These are phyloP conservation scores for Vickermania spadyakhi DNA, from an alignment of 208 protist genomes.

Conservation along the genomic window DNA sequence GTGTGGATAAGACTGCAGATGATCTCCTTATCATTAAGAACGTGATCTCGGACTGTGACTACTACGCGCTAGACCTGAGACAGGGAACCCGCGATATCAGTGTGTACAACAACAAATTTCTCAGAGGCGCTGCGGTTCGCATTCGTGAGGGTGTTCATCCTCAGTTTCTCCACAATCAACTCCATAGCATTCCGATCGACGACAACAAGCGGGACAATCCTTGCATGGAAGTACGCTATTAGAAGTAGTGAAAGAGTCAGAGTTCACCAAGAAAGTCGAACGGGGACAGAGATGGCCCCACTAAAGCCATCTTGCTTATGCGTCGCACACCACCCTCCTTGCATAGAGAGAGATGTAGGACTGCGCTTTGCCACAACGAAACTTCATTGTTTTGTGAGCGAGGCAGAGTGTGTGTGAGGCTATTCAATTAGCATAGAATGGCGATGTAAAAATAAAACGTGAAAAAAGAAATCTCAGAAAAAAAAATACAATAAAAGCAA, in stretches of 20 bases:
- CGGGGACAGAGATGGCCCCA: no score
- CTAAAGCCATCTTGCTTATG: no score
- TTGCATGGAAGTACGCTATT: slow-evolving; percentile 63
- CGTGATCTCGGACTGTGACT: slow-evolving; percentile 44
- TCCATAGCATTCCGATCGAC: slow-evolving; percentile 41
- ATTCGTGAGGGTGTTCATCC: slow-evolving; percentile 41
- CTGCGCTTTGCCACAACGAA: no score
- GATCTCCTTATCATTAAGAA: slow-evolving; percentile 42
- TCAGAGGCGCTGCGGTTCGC: slow-evolving; percentile 30
- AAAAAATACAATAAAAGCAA: no score
- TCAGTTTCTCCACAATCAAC: slow-evolving; percentile 53
- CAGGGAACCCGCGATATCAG: slow-evolving; percentile 24
- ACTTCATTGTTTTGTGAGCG: no score
- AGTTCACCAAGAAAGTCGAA: no score
- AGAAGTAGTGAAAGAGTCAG: slow-evolving; percentile 1
- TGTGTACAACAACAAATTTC: slow-evolving; percentile 59
- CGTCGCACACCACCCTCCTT: no score
- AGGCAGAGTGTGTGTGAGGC: no score
- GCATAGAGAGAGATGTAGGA: no score
- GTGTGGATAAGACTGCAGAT: slow-evolving; percentile 38
- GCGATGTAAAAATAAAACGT: no score
- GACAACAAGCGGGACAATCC: slow-evolving; percentile 52
- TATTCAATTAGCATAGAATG: no score
- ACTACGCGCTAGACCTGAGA: slow-evolving; percentile 75
- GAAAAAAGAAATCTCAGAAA: no score